phyloP scores from a whole-genome alignment of 768 basidiomycete species.

The Amanita polypyramis region DNA sequence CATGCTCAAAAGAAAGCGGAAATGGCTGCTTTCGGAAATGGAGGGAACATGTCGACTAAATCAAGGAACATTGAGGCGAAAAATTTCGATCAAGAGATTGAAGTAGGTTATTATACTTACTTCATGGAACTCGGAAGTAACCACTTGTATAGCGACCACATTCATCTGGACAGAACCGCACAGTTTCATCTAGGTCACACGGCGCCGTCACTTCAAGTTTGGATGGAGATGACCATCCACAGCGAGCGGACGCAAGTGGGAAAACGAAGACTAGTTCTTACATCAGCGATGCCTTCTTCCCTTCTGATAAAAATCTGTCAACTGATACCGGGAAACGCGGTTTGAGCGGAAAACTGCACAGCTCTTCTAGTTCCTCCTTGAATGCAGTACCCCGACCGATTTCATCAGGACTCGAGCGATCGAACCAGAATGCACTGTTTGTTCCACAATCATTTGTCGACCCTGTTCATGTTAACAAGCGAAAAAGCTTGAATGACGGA shows the following conservation, averaged over 20 bases:
- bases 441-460: conserved; percentile 17
- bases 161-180: conserved; percentile 1
- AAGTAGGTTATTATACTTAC: conserved; percentile 24
- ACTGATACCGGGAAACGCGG: conserved; percentile 9
- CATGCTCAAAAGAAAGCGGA: conserved; percentile 86
- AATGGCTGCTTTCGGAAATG: conserved; percentile 22
- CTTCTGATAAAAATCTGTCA: conserved; percentile 12
- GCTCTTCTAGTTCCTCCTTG: conserved; percentile 19
- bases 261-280: conserved; percentile 22
- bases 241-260: conserved; percentile 17
- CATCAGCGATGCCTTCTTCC: conserved; percentile 27
- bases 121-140: conserved; percentile 2
- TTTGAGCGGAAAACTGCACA: conserved; percentile 7
- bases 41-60: conserved; percentile 30
- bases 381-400: conserved; percentile 1
- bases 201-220: neutral
- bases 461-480: conserved; percentile 20
- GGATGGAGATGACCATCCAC: conserved; percentile 6
- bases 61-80: conserved; percentile 30
- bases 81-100: conserved; percentile 27
- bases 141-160: conserved; percentile 9
- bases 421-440: conserved; percentile 32
- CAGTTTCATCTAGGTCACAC: conserved; percentile 9
- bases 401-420: conserved; percentile 11
- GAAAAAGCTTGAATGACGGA: conserved; percentile 35